Conservation (phyloP, 1,139 yeast species). For the Geotrichum macrosporum region DNA sequence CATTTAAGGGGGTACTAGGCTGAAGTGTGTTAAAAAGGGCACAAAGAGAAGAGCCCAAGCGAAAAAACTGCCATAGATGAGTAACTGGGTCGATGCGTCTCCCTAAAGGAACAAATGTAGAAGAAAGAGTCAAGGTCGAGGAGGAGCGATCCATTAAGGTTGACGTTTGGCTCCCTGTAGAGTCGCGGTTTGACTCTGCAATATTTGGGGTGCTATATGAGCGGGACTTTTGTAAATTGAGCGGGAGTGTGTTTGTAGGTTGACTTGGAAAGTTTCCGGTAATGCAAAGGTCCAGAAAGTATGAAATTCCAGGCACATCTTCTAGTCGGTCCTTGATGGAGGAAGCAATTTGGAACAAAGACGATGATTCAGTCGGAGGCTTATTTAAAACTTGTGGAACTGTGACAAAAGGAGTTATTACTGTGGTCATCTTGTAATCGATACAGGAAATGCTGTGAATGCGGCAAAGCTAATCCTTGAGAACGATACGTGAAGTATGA, state of each 20-base stretch:
- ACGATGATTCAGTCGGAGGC: slow-evolving; percentile 34
- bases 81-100: slow-evolving; percentile 75
- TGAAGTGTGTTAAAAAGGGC: slow-evolving; percentile 64
- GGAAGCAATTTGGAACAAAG: slow-evolving; percentile 68
- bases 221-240: neutral
- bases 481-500: neutral
- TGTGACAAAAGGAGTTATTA: neutral
- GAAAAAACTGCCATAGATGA: slow-evolving; percentile 80
- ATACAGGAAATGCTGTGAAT: neutral
- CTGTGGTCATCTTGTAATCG: neutral
- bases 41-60: slow-evolving; percentile 90
- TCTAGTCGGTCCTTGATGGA: slow-evolving; percentile 55
- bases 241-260: slow-evolving; percentile 9
- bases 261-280: slow-evolving; percentile 23
- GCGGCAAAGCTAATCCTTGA: neutral
- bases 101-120: slow-evolving; percentile 27
- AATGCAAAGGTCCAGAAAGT: slow-evolving; percentile 52
- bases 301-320: slow-evolving; percentile 64
- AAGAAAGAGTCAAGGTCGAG: slow-evolving; percentile 11
- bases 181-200: slow-evolving; percentile 9
- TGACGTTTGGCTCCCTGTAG: slow-evolving; percentile 14
- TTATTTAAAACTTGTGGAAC: slow-evolving; percentile 6
- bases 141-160: slow-evolving; percentile 6
- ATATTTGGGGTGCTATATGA: neutral
- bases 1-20: slow-evolving; percentile 37